phyloP scores from a whole-genome alignment of 1,284 basidiomycete genomes.

The Leccinum fuscescens region DNA sequence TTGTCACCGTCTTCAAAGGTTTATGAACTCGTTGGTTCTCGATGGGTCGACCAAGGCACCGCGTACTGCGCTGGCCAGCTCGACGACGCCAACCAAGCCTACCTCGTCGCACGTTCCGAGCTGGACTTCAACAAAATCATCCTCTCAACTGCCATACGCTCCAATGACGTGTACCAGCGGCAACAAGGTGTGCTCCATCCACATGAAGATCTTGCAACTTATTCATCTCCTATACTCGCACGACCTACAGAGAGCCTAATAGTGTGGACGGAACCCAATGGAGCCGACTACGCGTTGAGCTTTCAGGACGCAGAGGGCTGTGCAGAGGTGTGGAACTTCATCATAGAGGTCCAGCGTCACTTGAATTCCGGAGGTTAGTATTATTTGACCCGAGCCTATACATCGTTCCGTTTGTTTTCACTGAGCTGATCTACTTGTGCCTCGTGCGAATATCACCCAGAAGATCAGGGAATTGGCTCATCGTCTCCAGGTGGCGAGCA shows the following conservation, averaged over 20 bases:
- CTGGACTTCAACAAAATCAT: slow-evolving; percentile 67
- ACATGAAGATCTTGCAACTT: background rate
- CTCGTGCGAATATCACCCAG: slow-evolving; percentile 30
- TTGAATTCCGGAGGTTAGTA: slow-evolving; percentile 61
- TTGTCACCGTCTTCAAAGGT: slow-evolving; percentile 55
- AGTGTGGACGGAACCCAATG: slow-evolving; percentile 97
- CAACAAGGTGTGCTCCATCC: slow-evolving; percentile 73
- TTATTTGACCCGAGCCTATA: slow-evolving; percentile 14
- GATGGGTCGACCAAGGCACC: slow-evolving; percentile 92
- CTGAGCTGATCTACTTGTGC: slow-evolving; percentile 16
- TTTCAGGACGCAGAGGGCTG: slow-evolving; percentile 98
- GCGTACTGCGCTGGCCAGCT: slow-evolving; percentile 91
- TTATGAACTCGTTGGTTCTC: slow-evolving; percentile 85
- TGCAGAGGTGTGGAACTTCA: slow-evolving; percentile 96
- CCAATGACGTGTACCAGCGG: slow-evolving; percentile 85
- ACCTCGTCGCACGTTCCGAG: slow-evolving; percentile 84
- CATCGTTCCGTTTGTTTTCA: slow-evolving; percentile 2
- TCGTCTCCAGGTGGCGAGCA: slow-evolving; percentile 63
- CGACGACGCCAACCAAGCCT: slow-evolving; percentile 74
- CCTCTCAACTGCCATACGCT: slow-evolving; percentile 71
- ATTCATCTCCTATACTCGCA: slow-evolving; percentile 14
- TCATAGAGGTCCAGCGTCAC: slow-evolving; percentile 90
- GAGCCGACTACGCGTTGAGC: slow-evolving; percentile 92
- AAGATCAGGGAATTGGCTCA: slow-evolving; percentile 45
- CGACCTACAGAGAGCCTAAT: slow-evolving; percentile 82